Evolutionary conservation across 331 rosid genomes (phyloP), one percentile per base, ranked within the genome.

Genomic region (Acacia pycnantha): DNA sequence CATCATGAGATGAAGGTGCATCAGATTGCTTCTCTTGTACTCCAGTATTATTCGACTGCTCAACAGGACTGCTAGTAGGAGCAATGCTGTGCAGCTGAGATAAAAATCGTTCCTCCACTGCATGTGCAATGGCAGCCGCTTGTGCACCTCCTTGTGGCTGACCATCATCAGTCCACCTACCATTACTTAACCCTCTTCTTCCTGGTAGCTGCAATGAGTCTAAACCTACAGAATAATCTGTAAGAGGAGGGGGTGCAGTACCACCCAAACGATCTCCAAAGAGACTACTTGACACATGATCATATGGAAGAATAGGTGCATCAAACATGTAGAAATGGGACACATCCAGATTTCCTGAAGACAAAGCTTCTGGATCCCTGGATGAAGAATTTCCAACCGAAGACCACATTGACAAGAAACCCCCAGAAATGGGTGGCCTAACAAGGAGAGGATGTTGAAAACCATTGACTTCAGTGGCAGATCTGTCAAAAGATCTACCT

Each of bases 81-180:
- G 93, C 85, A 61, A 77, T 43, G 43, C 90, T 86, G 83, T 83
- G 80, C 79, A 96, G 66, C 78, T 91, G 90, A 74, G 90, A 87
- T 48, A 93, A 80, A 77, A 96, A 96, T 50, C 87, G 92, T 78
- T 87, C 97, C 95, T 96, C 99, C 35, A 96, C 92, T 40, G 97
- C 97, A 81, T 96, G 97, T 4, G 97, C 99, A 88, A 96, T 85
- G 77, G 92, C 88, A 81, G 92, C 94, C 3, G 97, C 94, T 79
- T 92, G 97, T 81, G 92, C 90, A 79, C 90, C 84, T 76, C 92
- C 97, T 89, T 93, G 99, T 53, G 99, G 98, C 82, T 88, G 99
- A 59, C 99, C 99, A 84, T 94, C 99, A 93, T 93, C 98, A 51
- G 99, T 96, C 99, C 99, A 96, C 82, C 99, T 92, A 77, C 99